These are phyloP conservation scores for Rauvolfia tetraphylla DNA, from an alignment of 257 asterid genomes.

Conservation along the genomic window DNA sequence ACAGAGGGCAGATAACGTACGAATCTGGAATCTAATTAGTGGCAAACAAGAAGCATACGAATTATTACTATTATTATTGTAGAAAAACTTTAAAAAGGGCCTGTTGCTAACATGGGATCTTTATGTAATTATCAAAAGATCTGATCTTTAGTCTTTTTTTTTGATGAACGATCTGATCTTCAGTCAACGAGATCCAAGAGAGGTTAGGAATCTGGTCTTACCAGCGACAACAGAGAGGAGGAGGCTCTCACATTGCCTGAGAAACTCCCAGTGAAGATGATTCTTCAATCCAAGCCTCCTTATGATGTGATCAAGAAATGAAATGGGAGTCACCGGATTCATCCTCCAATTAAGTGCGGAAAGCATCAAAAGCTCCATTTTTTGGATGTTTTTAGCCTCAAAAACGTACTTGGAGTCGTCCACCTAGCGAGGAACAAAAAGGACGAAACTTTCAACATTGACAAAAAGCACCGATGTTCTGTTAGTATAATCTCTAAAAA, in stretches of 20 bases:
- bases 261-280: slow-evolving; percentile 55
- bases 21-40: slow-evolving; percentile 63
- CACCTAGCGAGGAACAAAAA: slow-evolving; percentile 33
- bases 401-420: slow-evolving; percentile 56
- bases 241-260: slow-evolving; percentile 51
- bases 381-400: slow-evolving; percentile 74
- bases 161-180: too few species aligned
- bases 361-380: slow-evolving; percentile 87
- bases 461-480: not conserved
- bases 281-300: slow-evolving; percentile 67
- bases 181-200: not conserved
- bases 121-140: slow-evolving; percentile 13
- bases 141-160: not conserved
- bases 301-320: slow-evolving; percentile 69
- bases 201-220: slow-evolving; percentile 17
- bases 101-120: not conserved
- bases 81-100: not conserved
- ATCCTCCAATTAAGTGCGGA: slow-evolving; percentile 78
- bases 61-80: not conserved
- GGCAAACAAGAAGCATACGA: not conserved
- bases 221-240: slow-evolving; percentile 66
- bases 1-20: slow-evolving; percentile 62
- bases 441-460: not conserved
- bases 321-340: slow-evolving; percentile 92
- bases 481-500: too few species aligned